Base-by-base conservation (phyloP, 345 rosid genomes). In the Salix koriyanagi region DNA sequence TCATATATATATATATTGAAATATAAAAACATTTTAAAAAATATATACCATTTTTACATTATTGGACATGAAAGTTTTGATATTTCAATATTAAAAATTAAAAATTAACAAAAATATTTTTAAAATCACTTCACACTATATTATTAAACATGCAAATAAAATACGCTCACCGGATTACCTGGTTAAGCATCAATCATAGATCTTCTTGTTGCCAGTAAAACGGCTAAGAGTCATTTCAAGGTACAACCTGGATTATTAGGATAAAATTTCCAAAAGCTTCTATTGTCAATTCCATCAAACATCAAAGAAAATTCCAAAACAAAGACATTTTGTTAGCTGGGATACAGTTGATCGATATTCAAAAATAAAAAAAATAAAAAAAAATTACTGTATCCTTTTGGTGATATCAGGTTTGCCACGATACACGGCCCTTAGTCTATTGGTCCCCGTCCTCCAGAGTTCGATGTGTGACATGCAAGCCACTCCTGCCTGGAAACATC, bases 191-290 rank as follows among this genome's bases (percentile, higher is more conserved):
- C 3, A 2, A 11, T 26, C 68, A 39, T 41, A 39, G 39, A 60
- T 58, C 39, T 72, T 46, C 39, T 23, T 8, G 15, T 36, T 18
- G 23, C 56, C 21, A 13, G 54, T n/a, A 19, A 19, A 74, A 66
- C n/a, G 25, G 25, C 48, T 46, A 23, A 26, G 67, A 36, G 18
- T 19, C 28, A 41, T 58, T 69, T 69, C 28, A 76, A 26, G 79
- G 79, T 26, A n/a, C 68, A 56, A 68, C 66, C 54, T 67, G 67
- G 56, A 76, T 26, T 36, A 39, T 6, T 41, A 42, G 73, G 78
- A 69, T 68, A 9, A 39, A 15, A 56, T 28, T 56, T 69, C 73
- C 73, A 28, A 41, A 25, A 76, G 12, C 26, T 10, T 26, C 46
- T 7, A 21, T 21, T 56, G n/a, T 56, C 2, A 8, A 56, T 56